Evolutionary conservation across 805 yeast species (phyloP).

Genomic region (Yamadazyma philogaea): DNA sequence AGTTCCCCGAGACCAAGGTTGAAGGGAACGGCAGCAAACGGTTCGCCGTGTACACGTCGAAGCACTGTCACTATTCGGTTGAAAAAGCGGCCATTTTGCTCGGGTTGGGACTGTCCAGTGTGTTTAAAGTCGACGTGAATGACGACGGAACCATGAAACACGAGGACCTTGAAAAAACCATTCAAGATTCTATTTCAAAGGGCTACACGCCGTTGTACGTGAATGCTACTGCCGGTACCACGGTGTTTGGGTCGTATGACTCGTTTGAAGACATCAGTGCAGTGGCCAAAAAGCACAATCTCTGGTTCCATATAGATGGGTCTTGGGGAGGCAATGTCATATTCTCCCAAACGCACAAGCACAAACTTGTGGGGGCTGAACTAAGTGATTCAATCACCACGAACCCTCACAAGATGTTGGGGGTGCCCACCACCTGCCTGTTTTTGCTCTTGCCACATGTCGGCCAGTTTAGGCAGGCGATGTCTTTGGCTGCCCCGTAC

Average conservation of each 20-base stretch:
- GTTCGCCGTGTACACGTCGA: constrained; percentile 69
- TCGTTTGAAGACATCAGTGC: constrained; percentile 53
- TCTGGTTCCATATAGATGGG: constrained; percentile 85
- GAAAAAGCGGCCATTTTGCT: constrained; percentile 76
- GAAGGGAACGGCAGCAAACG: constrained; percentile 50
- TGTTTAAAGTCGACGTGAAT: constrained; percentile 62
- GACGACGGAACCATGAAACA: constrained; percentile 55
- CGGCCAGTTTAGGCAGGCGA: constrained; percentile 61
- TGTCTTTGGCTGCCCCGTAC: constrained; percentile 77
- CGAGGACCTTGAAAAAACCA: constrained; percentile 43
- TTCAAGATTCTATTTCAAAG: constrained; percentile 40
- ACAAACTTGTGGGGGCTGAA: constrained; percentile 56
- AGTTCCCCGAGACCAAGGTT: constrained; percentile 66
- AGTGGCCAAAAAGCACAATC: constrained; percentile 50
- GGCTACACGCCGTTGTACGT: constrained; percentile 73
- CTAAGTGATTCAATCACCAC: constrained; percentile 73
- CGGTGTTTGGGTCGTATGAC: constrained; percentile 83
- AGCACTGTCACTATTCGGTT: constrained; percentile 76
- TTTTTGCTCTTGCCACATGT: constrained; percentile 72
- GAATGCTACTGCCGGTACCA: constrained; percentile 85
- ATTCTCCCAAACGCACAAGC: constrained; percentile 50
- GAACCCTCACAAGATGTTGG: constrained; percentile 86
- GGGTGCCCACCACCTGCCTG: constrained; percentile 78
- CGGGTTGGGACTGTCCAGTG: constrained; percentile 64
- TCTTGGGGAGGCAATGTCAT: constrained; percentile 89